Percentiles rank a stretch among this genome's conserved stretches.
These are phyloP conservation scores for Yamadazyma triangularis DNA, from an alignment of 1,139 yeast species.

Conservation along the genomic window DNA sequence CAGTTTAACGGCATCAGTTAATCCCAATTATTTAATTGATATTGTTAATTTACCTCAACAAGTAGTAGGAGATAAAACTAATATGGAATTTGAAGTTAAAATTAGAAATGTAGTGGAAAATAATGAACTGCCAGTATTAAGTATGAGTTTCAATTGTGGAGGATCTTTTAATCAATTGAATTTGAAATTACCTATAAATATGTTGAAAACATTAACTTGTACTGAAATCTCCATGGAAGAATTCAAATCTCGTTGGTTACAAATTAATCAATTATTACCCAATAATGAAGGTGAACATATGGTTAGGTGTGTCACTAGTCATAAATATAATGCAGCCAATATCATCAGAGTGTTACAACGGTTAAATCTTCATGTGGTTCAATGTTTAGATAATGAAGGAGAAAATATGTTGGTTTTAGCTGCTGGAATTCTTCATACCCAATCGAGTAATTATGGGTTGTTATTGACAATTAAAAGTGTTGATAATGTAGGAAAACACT, in stretches of 20 bases:
- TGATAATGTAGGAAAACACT: slow-evolving; percentile 33
- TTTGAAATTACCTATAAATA: slow-evolving; percentile 64
- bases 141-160: slow-evolving; percentile 36
- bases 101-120: slow-evolving; percentile 34
- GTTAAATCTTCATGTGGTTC: slow-evolving; percentile 48
- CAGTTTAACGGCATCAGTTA: slow-evolving; percentile 26
- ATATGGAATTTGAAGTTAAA: slow-evolving; percentile 31
- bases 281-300: slow-evolving; percentile 51
- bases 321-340: slow-evolving; percentile 30
- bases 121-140: slow-evolving; percentile 52
- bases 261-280: slow-evolving; percentile 58
- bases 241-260: slow-evolving; percentile 74
- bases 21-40: slow-evolving; percentile 49
- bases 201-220: slow-evolving; percentile 60
- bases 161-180: slow-evolving; percentile 47
- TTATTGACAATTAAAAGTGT: slow-evolving; percentile 46
- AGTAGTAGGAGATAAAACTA: slow-evolving; percentile 47
- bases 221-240: slow-evolving; percentile 49
- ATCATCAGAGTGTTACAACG: slow-evolving; percentile 45
- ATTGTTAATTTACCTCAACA: slow-evolving; percentile 51
- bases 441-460: slow-evolving; percentile 54
- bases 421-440: slow-evolving; percentile 67
- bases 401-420: no score
- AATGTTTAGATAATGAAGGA: slow-evolving; percentile 43
- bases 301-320: slow-evolving; percentile 21